Base-by-base conservation (phyloP, 1,284 basidiomycete genomes). In the Takashimella tepidaria region DNA sequence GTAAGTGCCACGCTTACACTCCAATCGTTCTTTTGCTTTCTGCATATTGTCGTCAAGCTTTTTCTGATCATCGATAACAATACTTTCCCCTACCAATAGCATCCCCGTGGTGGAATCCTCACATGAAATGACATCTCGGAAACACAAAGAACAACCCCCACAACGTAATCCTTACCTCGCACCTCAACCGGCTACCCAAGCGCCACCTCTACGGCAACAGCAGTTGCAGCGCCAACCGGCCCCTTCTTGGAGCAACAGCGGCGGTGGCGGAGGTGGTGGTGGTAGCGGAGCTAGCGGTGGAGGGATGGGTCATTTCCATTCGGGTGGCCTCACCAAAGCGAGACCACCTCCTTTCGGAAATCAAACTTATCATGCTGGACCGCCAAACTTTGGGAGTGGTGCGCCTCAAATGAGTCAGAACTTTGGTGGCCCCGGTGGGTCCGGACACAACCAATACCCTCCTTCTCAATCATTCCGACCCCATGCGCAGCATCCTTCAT, bases 1-100 rank as follows among this genome's bases (percentile, higher is more conserved):
- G 89, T 90, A 60, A 60, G 84, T 78, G 16, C 10, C 16, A 8
- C 31, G 8, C 16, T 16, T 16, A 8, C 31, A 8, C 31, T 37
- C 31, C 31, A 8, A 8, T 37, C 31, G 10, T 41, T 13, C 24
- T 44, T 42, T 31, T 20, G 48, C 10, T 41, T 22, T n/a, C 11
- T 26, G 8, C n/a, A n/a, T n/a, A n/a, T n/a, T n/a, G n/a, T n/a
- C n/a, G n/a, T n/a, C n/a, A n/a, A n/a, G n/a, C 12, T 25, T 37
- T 5, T 5, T 11, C 25, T 27, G 47, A 11, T 6, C n/a, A 23
- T 47, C 31, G 31, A 37, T n/a, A 41, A 27, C n/a, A 51, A 49
- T 13, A 47, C 19, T 16, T 6, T 48, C 1, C 44, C 1, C 41
- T 48, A 43, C 25, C 6, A 4, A 2, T 41, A 53, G 48, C 11